phyloP scores from a whole-genome alignment of 805 yeast species.

The Zygosaccharomyces bisporus region DNA sequence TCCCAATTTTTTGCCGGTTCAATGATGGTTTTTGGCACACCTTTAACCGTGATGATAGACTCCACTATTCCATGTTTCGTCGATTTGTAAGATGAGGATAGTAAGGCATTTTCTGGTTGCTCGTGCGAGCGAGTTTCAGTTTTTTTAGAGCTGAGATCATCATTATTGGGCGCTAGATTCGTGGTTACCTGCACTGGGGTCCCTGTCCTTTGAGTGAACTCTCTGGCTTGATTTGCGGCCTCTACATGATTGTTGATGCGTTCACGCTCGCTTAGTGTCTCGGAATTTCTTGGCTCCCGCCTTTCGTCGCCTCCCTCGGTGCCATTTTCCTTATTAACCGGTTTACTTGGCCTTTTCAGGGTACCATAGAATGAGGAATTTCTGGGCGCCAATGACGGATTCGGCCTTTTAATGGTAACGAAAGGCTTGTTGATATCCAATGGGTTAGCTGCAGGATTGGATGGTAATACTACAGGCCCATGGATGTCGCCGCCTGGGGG shows the following conservation, averaged over 20 bases:
- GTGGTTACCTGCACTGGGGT: slow-evolving; percentile 17
- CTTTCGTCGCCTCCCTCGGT: not conserved
- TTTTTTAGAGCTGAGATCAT: not conserved
- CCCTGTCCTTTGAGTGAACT: slow-evolving; percentile 15
- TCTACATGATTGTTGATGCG: slow-evolving; percentile 13
- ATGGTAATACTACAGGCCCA: slow-evolving; percentile 27
- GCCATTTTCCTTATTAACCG: not conserved
- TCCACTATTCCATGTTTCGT: slow-evolving; percentile 57
- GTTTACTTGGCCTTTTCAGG: not conserved
- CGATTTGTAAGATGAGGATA: slow-evolving; percentile 27
- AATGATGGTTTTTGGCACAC: slow-evolving; percentile 81
- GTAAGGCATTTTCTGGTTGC: slow-evolving; percentile 8
- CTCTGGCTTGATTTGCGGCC: slow-evolving; percentile 12
- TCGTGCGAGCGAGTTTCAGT: slow-evolving; percentile 1
- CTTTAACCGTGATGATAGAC: slow-evolving; percentile 76
- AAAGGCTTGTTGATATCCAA: slow-evolving; percentile 58
- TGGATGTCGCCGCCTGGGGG: slow-evolving; percentile 5
- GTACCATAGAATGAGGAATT: slow-evolving; percentile 2
- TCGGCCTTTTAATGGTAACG: slow-evolving; percentile 63
- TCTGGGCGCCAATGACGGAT: not conserved
- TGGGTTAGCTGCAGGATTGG: slow-evolving; percentile 67
- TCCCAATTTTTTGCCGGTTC: slow-evolving; percentile 56
- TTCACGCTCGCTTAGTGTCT: slow-evolving; percentile 4
- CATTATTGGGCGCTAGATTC: not conserved
- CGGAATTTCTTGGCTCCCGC: not conserved